These are phyloP conservation scores for Phytophthora chlamydospora DNA, from an alignment of 352 stramenopile species.

Conservation along the genomic window DNA sequence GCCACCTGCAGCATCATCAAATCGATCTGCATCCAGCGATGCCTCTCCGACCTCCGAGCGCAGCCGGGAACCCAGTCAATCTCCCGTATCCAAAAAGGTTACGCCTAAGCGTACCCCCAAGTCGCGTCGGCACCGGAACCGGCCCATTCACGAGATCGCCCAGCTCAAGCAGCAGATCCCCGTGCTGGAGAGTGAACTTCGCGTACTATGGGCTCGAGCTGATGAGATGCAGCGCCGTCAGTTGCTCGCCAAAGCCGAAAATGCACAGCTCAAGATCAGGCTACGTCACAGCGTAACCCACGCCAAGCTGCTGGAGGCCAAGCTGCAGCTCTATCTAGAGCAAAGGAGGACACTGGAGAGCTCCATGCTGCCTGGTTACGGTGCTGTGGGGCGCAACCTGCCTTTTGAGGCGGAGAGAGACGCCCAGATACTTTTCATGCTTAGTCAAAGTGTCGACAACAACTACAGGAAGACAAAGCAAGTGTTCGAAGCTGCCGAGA, in stretches of 20 bases:
- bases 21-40: background rate
- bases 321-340: constrained; percentile 11
- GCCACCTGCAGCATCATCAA: too few species aligned
- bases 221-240: background rate
- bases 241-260: constrained; percentile 4
- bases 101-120: constrained; percentile 10
- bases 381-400: constrained; percentile 10
- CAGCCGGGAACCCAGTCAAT: constrained; percentile 3
- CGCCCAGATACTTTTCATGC: constrained; percentile 9
- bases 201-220: constrained; percentile 5
- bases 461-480: constrained; percentile 14
- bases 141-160: constrained; percentile 19
- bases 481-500: constrained; percentile 12
- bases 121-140: constrained; percentile 7
- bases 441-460: constrained; percentile 12
- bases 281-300: constrained; percentile 6
- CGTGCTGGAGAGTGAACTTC: constrained; percentile 14
- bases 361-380: constrained; percentile 6
- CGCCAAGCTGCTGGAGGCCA: constrained; percentile 10
- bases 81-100: constrained; percentile 9
- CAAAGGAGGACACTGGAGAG: constrained; percentile 4
- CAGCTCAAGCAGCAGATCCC: constrained; percentile 20
- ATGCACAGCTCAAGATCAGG: constrained; percentile 10
- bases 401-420: constrained; percentile 10
- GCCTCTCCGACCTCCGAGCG: background rate